Base-by-base conservation (phyloP, 805 yeast species). In the Yarrowia deformans region DNA sequence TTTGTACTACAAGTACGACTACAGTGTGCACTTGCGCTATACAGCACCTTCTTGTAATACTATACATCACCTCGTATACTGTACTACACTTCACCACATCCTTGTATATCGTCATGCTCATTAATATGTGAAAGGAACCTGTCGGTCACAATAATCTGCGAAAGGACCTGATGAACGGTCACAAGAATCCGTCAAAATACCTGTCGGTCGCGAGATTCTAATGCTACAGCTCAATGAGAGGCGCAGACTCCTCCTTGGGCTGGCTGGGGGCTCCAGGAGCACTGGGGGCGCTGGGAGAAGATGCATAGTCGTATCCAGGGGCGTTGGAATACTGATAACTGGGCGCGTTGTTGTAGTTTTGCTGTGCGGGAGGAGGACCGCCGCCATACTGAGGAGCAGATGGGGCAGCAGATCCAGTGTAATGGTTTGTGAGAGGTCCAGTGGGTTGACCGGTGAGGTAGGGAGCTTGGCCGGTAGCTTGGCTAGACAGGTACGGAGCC, bases 301-400 rank as follows among this genome's bases (percentile, higher is more conserved):
- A 60, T 42, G 52, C 66, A 45, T 60, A 60, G 66, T 60, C 66
- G 52, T 60, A 60, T 13, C 42, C 52, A 12, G 66, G 50, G 34
- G 63, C 37, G 18, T 7, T n/a, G 48, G 48, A 37, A n/a, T 34
- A 35, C 32, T 18, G 34, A 18, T 54, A 54, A 18, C 58, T 52
- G 60, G 60, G 60, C 9, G 29, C 43, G 23, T 49, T 49, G 39
- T 49, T 49, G 39, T 49, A 49, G 55, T 49, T 49, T 34, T 49
- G 29, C 29, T 23, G 55, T 16, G 55, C 42, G 10, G 55, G 23
- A 13, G 55, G 23, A 13, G 50, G 50, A 4, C 52, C 52, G 14
- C 52, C 52, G 14, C 58, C 58, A 12, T 55, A 55, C 35, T 55
- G 61, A 13, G 61, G 61, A 16, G 64, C 64, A 29, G 64, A 42